Evolutionary conservation across 352 stramenopile species (phyloP).

Genomic region (Pythium periplocum): DNA sequence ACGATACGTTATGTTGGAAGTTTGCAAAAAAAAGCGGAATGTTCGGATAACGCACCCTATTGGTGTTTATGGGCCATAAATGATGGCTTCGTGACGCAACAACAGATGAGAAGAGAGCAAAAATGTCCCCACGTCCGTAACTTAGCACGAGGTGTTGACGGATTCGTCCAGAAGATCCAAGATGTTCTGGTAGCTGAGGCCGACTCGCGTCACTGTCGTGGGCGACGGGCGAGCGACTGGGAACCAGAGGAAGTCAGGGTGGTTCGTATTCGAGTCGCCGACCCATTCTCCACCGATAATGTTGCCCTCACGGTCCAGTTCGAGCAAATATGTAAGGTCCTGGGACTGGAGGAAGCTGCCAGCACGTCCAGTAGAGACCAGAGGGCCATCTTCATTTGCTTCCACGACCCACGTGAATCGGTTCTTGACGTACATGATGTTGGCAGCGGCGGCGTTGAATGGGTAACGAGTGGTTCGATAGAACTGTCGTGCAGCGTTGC

Average conservation of each 20-base stretch:
- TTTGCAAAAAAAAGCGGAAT: too few species aligned
- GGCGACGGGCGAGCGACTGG: slow-evolving; percentile 1
- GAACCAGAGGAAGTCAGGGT: slow-evolving; percentile 16
- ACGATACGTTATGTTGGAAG: too few species aligned
- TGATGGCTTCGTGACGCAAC: neutral
- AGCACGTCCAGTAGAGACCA: slow-evolving; percentile 1
- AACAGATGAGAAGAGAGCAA: too few species aligned
- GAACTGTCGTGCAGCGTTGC: slow-evolving; percentile 4
- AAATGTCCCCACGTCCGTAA: neutral
- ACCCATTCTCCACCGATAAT: slow-evolving; percentile 18
- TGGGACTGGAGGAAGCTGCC: neutral
- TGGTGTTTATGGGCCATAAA: too few species aligned
- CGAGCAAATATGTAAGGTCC: slow-evolving; percentile 13
- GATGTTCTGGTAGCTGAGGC: slow-evolving; percentile 10
- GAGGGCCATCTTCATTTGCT: slow-evolving; percentile 5
- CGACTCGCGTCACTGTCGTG: slow-evolving; percentile 3
- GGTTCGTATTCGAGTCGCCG: neutral
- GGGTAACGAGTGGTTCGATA: slow-evolving; percentile 6
- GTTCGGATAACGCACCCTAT: too few species aligned
- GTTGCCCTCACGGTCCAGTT: slow-evolving; percentile 10
- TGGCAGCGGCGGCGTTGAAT: slow-evolving; percentile 9
- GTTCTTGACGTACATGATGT: slow-evolving; percentile 13
- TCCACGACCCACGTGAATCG: slow-evolving; percentile 13
- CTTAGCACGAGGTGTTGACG: slow-evolving; percentile 6
- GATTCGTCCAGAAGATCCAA: slow-evolving; percentile 10